phyloP scores from a whole-genome alignment of 805 yeast species.

The Candida cerambycidarum region DNA sequence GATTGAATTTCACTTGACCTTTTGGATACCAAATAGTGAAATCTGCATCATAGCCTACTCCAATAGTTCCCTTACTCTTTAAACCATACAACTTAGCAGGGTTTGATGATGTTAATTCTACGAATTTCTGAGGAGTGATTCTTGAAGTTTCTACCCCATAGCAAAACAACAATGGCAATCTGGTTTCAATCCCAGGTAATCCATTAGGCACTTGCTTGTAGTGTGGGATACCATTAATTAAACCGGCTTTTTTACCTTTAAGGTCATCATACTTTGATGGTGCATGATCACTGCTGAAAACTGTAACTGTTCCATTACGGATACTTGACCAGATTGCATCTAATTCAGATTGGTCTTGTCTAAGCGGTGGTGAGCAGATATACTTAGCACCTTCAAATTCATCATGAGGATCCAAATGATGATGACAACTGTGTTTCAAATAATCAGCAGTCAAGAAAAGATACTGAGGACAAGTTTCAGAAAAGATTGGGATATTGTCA shows the following conservation, averaged over 20 bases:
- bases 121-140: constrained; percentile 42
- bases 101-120: constrained; percentile 45
- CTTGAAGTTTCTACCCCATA: constrained; percentile 44
- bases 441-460: constrained; percentile 42
- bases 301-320: constrained; percentile 48
- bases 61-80: constrained; percentile 37
- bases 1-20: constrained; percentile 18
- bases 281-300: constrained; percentile 48
- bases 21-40: constrained; percentile 49
- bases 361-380: constrained; percentile 51
- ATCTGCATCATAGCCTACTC: constrained; percentile 51
- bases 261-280: constrained; percentile 43
- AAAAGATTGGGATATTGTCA: constrained; percentile 40
- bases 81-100: constrained; percentile 49
- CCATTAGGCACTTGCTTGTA: constrained; percentile 50
- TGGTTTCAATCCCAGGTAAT: constrained; percentile 48
- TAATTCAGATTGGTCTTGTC: constrained; percentile 38
- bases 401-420: constrained; percentile 21
- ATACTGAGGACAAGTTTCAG: constrained; percentile 54
- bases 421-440: constrained; percentile 21
- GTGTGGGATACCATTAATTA: constrained; percentile 38
- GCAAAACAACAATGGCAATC: constrained; percentile 44
- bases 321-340: constrained; percentile 47
- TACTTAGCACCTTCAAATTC: constrained; percentile 49
- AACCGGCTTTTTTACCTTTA: constrained; percentile 43